Conservation (phyloP, 352 stramenopile genomes). For the Phytophthora quininea region DNA sequence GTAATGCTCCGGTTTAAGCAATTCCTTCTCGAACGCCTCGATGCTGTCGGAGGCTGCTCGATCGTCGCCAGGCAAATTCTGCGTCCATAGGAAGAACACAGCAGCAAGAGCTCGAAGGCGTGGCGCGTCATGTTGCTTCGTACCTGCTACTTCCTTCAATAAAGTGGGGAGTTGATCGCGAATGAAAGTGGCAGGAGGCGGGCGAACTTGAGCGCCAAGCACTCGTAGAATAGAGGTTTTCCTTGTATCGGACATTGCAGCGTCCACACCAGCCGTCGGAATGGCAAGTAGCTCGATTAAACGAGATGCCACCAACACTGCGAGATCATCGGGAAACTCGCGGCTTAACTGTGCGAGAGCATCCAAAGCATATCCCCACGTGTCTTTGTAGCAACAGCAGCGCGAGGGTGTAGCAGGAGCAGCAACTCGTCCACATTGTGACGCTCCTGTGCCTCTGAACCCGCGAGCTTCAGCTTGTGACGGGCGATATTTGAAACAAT, state of each 20-base stretch:
- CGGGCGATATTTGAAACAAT: conserved; percentile 32
- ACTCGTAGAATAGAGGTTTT: conserved; percentile 28
- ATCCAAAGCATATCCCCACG: conserved; percentile 28
- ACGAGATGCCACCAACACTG: conserved; percentile 15
- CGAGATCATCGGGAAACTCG: conserved; percentile 20
- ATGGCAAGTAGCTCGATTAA: conserved; percentile 37
- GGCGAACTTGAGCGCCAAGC: conserved; percentile 27
- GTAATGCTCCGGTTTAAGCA: conserved; percentile 24
- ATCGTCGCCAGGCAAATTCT: conserved; percentile 10
- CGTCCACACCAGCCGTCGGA: conserved; percentile 7
- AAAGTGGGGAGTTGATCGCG: conserved; percentile 26
- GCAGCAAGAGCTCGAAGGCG: conserved; percentile 32
- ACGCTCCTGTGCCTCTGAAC: not conserved
- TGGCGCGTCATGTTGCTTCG: conserved; percentile 16
- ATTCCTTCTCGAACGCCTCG: conserved; percentile 23
- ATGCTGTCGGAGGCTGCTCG: conserved; percentile 6
- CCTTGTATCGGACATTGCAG: conserved; percentile 3
- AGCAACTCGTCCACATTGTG: conserved; percentile 31
- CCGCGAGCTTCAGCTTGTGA: conserved; percentile 14
- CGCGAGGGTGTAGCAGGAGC: conserved; percentile 36
- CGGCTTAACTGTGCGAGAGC: conserved; percentile 29
- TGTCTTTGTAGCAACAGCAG: conserved; percentile 20
- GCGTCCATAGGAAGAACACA: conserved; percentile 43
- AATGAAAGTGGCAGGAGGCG: conserved; percentile 17
- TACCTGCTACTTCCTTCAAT: conserved; percentile 23